A percentile compares a stretch with the other conserved stretches of the same genome.
Conservation (phyloP, 352 stramenopile genomes). For the Phytophthora sp. region DNA sequence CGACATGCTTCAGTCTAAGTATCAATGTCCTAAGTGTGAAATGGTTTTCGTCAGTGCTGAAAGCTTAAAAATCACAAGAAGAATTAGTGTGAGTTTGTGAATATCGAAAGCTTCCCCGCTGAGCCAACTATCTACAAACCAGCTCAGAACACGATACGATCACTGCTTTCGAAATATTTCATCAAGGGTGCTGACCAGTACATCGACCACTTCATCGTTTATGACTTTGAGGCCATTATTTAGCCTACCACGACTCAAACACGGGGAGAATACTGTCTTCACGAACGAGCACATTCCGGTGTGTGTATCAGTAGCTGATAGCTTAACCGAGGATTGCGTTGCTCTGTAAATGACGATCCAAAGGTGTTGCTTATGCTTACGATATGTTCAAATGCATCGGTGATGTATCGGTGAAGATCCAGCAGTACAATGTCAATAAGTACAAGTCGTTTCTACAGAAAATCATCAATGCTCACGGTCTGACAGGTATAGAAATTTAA, state of each 20-base stretch:
- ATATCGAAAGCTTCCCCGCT: slow-evolving; percentile 1
- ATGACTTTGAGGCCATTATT: neutral
- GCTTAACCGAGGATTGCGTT: neutral
- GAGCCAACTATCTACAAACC: slow-evolving; percentile 3
- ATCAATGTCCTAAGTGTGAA: neutral
- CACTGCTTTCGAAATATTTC: neutral
- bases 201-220: slow-evolving; percentile 1
- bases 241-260: too few species aligned
- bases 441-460: too few species aligned
- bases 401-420: too few species aligned
- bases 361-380: neutral
- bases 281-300: too few species aligned
- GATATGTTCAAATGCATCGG: neutral
- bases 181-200: neutral
- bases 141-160: neutral
- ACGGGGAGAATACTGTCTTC: too few species aligned
- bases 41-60: neutral
- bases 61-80: neutral
- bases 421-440: too few species aligned
- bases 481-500: too few species aligned
- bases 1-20: neutral
- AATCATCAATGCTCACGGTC: neutral
- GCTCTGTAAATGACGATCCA: neutral
- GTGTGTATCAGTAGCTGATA: neutral
- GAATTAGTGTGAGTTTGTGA: neutral